These are phyloP conservation scores for Polyporus arcularius DNA, from an alignment of 768 basidiomycete genomes.

Conservation along the genomic window DNA sequence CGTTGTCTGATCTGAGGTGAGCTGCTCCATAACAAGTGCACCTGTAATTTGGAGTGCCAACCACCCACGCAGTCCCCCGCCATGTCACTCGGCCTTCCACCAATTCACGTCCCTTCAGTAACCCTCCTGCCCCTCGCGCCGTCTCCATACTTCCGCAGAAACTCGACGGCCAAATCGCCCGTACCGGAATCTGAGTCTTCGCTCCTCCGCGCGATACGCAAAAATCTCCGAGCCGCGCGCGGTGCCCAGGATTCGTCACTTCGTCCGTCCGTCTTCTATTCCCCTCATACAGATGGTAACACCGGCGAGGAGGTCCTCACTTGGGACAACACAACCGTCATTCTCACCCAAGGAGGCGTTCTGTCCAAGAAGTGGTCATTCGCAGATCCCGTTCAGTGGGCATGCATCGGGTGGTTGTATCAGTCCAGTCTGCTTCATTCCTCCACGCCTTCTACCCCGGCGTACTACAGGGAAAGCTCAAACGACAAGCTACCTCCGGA, in stretches of 20 bases:
- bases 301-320: constrained; percentile 52
- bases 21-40: neutral
- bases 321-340: constrained; percentile 67
- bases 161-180: neutral
- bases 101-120: neutral
- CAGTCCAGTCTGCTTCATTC: constrained; percentile 42
- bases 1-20: too few relatives aligned
- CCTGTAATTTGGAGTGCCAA: neutral
- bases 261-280: constrained; percentile 3
- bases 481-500: constrained; percentile 26
- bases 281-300: neutral
- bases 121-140: neutral
- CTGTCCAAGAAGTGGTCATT: constrained; percentile 77
- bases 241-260: constrained; percentile 2
- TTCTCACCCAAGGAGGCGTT: constrained; percentile 66
- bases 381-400: constrained; percentile 73
- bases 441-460: constrained; percentile 27
- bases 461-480: constrained; percentile 30
- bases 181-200: constrained; percentile 31
- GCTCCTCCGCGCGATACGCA: constrained; percentile 58
- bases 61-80: neutral
- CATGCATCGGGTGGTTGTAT: constrained; percentile 75
- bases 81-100: neutral
- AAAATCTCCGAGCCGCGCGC: constrained; percentile 53
- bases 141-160: constrained; percentile 1